Base-by-base conservation (phyloP, 495 filamentous ascomycete genomes). In the Durotheca rogersii region DNA sequence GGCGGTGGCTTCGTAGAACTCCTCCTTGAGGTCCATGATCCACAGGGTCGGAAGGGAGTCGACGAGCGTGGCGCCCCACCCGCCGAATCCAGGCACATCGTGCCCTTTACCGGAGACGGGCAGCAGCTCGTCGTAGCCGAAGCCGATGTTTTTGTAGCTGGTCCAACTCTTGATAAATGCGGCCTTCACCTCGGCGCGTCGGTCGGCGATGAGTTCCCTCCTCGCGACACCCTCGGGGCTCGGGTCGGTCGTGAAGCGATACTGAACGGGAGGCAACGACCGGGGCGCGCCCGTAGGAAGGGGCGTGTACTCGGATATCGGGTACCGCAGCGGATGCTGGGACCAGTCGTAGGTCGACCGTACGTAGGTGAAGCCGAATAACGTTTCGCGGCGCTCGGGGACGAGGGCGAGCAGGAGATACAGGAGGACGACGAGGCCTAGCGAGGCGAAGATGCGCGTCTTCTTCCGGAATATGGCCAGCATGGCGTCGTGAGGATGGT, bases 1-100 rank as follows among this genome's bases (percentile, higher is more conserved):
- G 23, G 87, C 80, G 19, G 89, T 82, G n/a, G 90, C 93, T 37
- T 89, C 83, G 36, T 88, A 77, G 64, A 97, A 98, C 30, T 96
- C 89, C n/a, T 88, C 77, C 68, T 84, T 83, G 67, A 96, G 60
- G 9, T 79, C 89, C 91, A 96, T 94, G 51, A 98, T 93, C 90
- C 90, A 98, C 7, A 98, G 72, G 0, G 90, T 92, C 66, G 96
- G 91, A 43, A 98, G 72, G 11, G 85, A 73, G 74, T 98, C 93
- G 3, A 98, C 88, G 39, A 98, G 67, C 0, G 92, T 96, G 6
- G 91, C 93, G 11, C 84, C 91, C 93, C 93, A 98, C 12, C 87
- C 89, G 51, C 85, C 89, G 68, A 96, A 96, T 14, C 84, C 66
- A 82, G 90, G 7, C 77, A 82, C 65, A 81, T 72, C n/a, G 56